phyloP scores from a whole-genome alignment of 2,329 filamentous ascomycete species.

The Xylariomycetidae sp. region DNA sequence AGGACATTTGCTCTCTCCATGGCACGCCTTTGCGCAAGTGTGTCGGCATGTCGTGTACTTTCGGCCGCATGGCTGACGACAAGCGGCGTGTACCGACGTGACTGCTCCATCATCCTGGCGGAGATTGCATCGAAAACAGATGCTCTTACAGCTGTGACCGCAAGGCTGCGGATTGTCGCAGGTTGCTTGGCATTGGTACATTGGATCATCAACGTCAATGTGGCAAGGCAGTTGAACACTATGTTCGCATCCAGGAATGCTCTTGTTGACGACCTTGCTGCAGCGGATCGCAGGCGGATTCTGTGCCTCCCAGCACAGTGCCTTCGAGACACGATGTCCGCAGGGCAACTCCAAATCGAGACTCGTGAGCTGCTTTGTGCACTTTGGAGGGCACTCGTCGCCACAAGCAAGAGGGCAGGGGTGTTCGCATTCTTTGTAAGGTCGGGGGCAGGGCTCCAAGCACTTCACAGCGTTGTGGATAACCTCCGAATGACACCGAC shows the following conservation, averaged over 20 bases:
- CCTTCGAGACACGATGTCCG: constrained; percentile 30
- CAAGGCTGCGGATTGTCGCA: constrained; percentile 47
- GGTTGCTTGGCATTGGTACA: constrained; percentile 39
- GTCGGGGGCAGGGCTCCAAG: constrained; percentile 36
- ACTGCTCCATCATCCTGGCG: constrained; percentile 26
- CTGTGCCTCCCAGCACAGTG: constrained; percentile 37
- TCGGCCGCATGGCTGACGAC: constrained; percentile 43
- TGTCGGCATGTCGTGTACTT: constrained; percentile 51
- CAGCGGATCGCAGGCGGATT: constrained; percentile 44
- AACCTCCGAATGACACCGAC: constrained; percentile 40
- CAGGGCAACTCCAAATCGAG: constrained; percentile 31
- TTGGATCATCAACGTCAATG: constrained; percentile 32
- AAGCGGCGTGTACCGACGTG: constrained; percentile 39
- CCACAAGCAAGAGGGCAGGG: constrained; percentile 37
- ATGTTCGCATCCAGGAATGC: constrained; percentile 51
- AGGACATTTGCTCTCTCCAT: constrained; percentile 39
- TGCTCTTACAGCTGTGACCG: constrained; percentile 49
- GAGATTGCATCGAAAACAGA: constrained; percentile 43
- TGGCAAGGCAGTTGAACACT: constrained; percentile 42
- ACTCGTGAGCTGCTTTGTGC: constrained; percentile 26
- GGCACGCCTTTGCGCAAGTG: constrained; percentile 44
- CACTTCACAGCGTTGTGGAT: constrained; percentile 43
- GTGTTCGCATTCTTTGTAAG: constrained; percentile 37
- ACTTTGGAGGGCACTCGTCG: constrained; percentile 33
- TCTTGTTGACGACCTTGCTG: constrained; percentile 35